A percentile compares a stretch with the other conserved stretches of the same genome.
Conservation (phyloP, 2,329 filamentous ascomycete species). For the Aureobasidium lini region DNA sequence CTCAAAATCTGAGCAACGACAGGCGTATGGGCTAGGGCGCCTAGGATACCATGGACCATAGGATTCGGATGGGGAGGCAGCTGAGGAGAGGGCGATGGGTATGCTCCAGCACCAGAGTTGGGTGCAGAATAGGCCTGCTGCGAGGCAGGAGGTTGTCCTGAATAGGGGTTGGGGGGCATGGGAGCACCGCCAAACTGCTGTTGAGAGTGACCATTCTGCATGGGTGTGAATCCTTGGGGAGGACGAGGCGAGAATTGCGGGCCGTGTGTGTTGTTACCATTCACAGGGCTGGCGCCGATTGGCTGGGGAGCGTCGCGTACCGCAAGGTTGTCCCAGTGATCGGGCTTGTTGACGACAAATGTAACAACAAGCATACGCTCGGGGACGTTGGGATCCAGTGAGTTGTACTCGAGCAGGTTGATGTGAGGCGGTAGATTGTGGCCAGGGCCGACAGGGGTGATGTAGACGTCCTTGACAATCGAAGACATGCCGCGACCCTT, state of each 20-base stretch:
- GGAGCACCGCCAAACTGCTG: constrained; percentile 17
- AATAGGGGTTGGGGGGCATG: constrained; percentile 35
- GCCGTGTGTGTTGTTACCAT: constrained; percentile 27
- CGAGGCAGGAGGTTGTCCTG: constrained; percentile 27
- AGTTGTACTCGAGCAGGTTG: constrained; percentile 77
- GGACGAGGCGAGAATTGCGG: constrained; percentile 32
- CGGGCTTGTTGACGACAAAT: constrained; percentile 58
- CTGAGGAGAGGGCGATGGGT: constrained; percentile 13
- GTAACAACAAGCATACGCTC: constrained; percentile 76
- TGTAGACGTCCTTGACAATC: constrained; percentile 82
- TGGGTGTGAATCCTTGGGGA: constrained; percentile 21
- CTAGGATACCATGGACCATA: constrained; percentile 33
- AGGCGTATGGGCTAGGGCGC: constrained; percentile 34
- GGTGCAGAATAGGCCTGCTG: constrained; percentile 26
- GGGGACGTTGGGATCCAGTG: constrained; percentile 61
- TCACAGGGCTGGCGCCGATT: constrained; percentile 20
- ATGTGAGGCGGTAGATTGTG: constrained; percentile 72
- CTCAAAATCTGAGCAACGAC: constrained; percentile 35
- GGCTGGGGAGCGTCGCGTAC: not conserved
- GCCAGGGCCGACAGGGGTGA: constrained; percentile 75
- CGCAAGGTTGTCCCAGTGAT: constrained; percentile 25
- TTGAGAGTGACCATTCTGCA: constrained; percentile 17
- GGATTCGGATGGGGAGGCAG: constrained; percentile 26
- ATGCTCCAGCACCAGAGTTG: constrained; percentile 20
- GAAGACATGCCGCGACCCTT: constrained; percentile 50